Evolutionary conservation across 768 basidiomycete genomes (phyloP).

Genomic region (Tylopilus cervinicoccineus): DNA sequence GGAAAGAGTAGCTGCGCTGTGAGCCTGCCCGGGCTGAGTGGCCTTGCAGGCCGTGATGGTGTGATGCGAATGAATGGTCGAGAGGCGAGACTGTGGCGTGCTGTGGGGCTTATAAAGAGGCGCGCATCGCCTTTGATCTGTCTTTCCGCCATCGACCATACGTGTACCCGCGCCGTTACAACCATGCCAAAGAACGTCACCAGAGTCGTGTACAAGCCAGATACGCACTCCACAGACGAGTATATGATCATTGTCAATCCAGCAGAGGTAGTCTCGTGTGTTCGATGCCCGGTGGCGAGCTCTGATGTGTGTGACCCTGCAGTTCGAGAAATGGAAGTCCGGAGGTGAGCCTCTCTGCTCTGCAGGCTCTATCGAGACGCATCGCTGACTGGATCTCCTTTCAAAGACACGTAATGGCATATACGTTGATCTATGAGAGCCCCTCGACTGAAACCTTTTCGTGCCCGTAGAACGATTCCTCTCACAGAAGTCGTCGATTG

Average conservation of each 20-base stretch:
- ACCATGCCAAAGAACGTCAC: conserved; percentile 48
- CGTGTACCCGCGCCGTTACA: no score
- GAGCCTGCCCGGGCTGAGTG: no score
- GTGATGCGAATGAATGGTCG: no score
- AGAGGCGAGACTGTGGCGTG: no score
- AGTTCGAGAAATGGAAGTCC: conserved; percentile 77
- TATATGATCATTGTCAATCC: conserved; percentile 67
- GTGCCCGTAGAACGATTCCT: conserved; percentile 53
- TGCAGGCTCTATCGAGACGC: conserved; percentile 1
- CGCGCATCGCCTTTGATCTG: conserved; percentile 1
- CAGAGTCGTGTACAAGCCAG: conserved; percentile 80
- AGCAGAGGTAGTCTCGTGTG: conserved; percentile 46
- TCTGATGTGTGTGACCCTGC: conserved; percentile 9
- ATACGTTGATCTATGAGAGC: background rate
- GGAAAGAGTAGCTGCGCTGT: conserved; percentile 20
- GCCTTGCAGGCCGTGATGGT: no score
- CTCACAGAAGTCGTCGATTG: conserved; percentile 79
- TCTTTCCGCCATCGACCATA: conserved; percentile 2
- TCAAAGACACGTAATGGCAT: conserved; percentile 72
- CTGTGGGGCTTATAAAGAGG: conserved; percentile 21
- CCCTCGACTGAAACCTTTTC: conserved; percentile 13
- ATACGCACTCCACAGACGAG: conserved; percentile 66
- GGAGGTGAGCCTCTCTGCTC: conserved; percentile 52
- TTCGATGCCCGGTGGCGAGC: background rate
- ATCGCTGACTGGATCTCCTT: conserved; percentile 13